A percentile compares a stretch with the other conserved stretches of the same genome.
Evolutionary conservation across 345 rosid species (phyloP).

Genomic region (rapeseed (Brassica napus)): Da-Ae NC_063442.1:42627501-42628000

Average conservation of each 20-base stretch:
- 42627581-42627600: not conserved
- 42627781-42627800: not conserved
- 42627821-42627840: not conserved
- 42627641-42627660: not conserved
- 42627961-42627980: not conserved
- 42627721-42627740: conserved; percentile 2
- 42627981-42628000: not conserved
- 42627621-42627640: not conserved
- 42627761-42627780: not conserved
- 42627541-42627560: not conserved
- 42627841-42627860: not conserved
- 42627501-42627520: not conserved
- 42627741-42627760: not conserved
- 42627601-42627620: not conserved
- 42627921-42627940: not conserved
- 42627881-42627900: not conserved
- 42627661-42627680: not conserved
- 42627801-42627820: not conserved
- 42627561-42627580: not conserved
- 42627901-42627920: not conserved
- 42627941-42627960: not conserved
- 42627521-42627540: not conserved
- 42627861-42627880: not conserved
- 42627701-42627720: not conserved
- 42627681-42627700: not conserved